Evolutionary conservation across 306 rosid species (phyloP).

Genomic region (Malus sieversii): DNA sequence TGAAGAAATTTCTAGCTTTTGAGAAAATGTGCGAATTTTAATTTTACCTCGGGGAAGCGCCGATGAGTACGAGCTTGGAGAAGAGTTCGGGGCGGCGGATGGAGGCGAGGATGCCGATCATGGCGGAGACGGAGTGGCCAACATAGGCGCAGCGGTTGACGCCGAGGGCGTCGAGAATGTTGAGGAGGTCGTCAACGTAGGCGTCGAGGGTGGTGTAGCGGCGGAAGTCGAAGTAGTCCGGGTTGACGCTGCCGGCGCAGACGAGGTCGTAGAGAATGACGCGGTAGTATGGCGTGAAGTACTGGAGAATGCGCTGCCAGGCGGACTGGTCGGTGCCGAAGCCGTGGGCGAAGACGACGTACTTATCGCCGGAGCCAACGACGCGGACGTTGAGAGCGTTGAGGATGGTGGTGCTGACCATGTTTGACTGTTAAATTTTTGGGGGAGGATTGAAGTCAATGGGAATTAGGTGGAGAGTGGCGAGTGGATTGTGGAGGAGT

Average conservation of each 20-base stretch:
- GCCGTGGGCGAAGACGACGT: slow-evolving; percentile 77
- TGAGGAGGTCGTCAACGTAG: slow-evolving; percentile 74
- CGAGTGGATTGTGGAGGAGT: background rate
- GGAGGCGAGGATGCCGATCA: slow-evolving; percentile 85
- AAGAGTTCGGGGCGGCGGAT: slow-evolving; percentile 85
- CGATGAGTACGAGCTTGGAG: slow-evolving; percentile 79
- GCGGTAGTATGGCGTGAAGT: slow-evolving; percentile 51
- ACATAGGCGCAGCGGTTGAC: slow-evolving; percentile 68
- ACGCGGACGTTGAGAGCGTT: slow-evolving; percentile 78
- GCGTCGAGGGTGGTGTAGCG: slow-evolving; percentile 86
- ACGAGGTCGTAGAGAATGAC: slow-evolving; percentile 91
- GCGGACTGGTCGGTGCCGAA: slow-evolving; percentile 97
- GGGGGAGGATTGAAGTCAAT: background rate
- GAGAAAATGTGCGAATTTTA: background rate
- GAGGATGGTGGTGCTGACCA: slow-evolving; percentile 39
- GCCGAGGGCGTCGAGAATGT: slow-evolving; percentile 57
- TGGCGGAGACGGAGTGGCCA: slow-evolving; percentile 97
- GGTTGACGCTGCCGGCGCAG: slow-evolving; percentile 99
- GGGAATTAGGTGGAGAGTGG: slow-evolving; percentile 17
- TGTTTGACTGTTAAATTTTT: background rate
- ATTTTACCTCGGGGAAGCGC: slow-evolving; percentile 76
- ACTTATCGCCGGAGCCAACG: slow-evolving; percentile 61
- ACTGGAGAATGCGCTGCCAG: slow-evolving; percentile 78
- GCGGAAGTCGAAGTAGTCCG: slow-evolving; percentile 75
- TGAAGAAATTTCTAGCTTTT: background rate